Conservation (phyloP, 2,329 filamentous ascomycete genomes). For the Cytospora piceae region DNA sequence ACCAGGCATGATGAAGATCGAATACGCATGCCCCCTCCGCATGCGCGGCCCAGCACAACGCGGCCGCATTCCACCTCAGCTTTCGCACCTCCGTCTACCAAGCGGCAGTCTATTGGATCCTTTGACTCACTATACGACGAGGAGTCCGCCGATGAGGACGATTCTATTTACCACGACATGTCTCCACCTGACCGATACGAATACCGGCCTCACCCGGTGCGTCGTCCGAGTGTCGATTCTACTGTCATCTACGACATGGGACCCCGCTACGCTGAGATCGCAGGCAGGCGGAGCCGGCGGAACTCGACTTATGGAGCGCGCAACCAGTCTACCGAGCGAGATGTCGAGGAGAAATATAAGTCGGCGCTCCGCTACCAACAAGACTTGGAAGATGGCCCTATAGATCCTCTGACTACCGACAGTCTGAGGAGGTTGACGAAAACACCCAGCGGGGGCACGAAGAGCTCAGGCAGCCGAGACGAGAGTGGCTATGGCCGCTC, state of each 20-base stretch:
- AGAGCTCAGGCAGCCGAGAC: slow-evolving; percentile 63
- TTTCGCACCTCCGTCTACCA: slow-evolving; percentile 39
- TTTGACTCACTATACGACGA: slow-evolving; percentile 41
- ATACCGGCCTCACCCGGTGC: slow-evolving; percentile 33
- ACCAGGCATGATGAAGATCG: slow-evolving; percentile 49
- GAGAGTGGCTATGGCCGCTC: slow-evolving; percentile 67
- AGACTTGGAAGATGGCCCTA: slow-evolving; percentile 50
- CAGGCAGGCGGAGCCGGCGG: slow-evolving; percentile 42
- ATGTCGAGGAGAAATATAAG: slow-evolving; percentile 47
- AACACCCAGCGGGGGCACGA: slow-evolving; percentile 59
- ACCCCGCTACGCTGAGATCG: slow-evolving; percentile 47
- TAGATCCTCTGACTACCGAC: slow-evolving; percentile 59
- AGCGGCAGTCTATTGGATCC: slow-evolving; percentile 31
- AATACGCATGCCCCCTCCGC: slow-evolving; percentile 54
- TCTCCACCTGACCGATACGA: slow-evolving; percentile 43
- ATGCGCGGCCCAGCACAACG: slow-evolving; percentile 42
- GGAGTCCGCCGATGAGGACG: slow-evolving; percentile 42
- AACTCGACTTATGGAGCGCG: slow-evolving; percentile 45
- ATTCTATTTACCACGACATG: slow-evolving; percentile 45
- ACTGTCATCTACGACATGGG: slow-evolving; percentile 45
- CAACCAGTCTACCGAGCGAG: slow-evolving; percentile 33
- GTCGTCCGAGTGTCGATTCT: slow-evolving; percentile 42
- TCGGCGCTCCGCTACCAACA: slow-evolving; percentile 57
- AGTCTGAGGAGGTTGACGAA: slow-evolving; percentile 55
- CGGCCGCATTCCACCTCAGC: slow-evolving; percentile 38